Evolutionary conservation across 208 protist species (phyloP).

Genomic region (Plasmodiophora brassicae): DNA sequence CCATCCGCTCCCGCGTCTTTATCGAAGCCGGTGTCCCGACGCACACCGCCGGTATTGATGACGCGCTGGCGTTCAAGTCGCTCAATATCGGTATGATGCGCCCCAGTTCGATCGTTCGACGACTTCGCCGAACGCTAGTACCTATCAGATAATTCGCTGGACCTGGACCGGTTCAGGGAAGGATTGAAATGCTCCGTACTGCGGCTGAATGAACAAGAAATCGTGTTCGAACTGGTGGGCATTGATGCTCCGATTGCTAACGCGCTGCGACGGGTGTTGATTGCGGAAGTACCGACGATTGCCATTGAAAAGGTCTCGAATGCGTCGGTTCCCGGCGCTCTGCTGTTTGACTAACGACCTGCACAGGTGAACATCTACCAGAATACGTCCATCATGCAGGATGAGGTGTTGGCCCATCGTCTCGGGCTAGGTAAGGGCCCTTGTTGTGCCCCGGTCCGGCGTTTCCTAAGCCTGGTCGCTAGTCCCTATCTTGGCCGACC

Average conservation of each 20-base stretch:
- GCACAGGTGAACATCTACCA: slow-evolving; percentile 88
- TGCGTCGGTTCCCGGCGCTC: neutral
- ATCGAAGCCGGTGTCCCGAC: neutral
- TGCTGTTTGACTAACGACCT: too few species aligned
- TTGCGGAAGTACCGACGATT: slow-evolving; percentile 90
- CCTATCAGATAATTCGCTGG: slow-evolving; percentile 35
- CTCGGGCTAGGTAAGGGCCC: too few species aligned
- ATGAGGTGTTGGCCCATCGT: slow-evolving; percentile 85
- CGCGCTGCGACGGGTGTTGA: slow-evolving; percentile 87
- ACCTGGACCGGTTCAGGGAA: neutral
- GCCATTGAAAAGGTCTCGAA: slow-evolving; percentile 89
- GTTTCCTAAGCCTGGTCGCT: too few species aligned
- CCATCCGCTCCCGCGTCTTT: slow-evolving; percentile 21
- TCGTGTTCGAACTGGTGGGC: slow-evolving; percentile 72
- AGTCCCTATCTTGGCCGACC: slow-evolving; percentile 88
- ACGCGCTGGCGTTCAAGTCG: slow-evolving; percentile 33
- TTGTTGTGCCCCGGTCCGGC: too few species aligned
- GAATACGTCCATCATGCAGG: slow-evolving; percentile 94
- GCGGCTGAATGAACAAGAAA: neutral
- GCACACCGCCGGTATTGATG: neutral
- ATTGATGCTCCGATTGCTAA: slow-evolving; percentile 86
- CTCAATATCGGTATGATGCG: slow-evolving; percentile 11
- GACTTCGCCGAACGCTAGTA: too few species aligned
- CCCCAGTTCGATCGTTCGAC: too few species aligned
- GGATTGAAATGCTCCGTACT: neutral